These are phyloP conservation scores for Aspergillus aculeatinus DNA, from an alignment of 2,329 filamentous ascomycete species.

Conservation along the genomic window DNA sequence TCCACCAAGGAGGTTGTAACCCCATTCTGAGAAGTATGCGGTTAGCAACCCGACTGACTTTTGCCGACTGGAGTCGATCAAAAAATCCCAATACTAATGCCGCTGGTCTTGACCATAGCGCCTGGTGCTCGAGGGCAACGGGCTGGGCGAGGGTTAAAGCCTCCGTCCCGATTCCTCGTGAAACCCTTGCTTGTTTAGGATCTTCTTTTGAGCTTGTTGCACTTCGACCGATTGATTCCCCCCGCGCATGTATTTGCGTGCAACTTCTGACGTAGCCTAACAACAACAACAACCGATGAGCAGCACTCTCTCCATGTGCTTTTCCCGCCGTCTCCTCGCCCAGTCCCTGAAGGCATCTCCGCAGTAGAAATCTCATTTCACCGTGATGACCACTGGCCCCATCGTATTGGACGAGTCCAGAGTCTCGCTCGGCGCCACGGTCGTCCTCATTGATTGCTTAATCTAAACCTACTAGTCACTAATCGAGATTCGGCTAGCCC, in stretches of 20 bases:
- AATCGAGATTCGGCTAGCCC: neutral
- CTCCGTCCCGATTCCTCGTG: neutral
- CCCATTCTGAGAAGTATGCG: no score
- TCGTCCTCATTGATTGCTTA: conserved; percentile 21
- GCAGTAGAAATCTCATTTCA: neutral
- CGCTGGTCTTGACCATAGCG: neutral
- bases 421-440: conserved; percentile 15
- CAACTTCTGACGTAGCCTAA: neutral
- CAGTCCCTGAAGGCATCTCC: no score
- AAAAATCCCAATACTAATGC: no score
- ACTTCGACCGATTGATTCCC: neutral
- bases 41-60: neutral
- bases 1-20: neutral
- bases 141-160: no score
- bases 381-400: neutral
- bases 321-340: no score
- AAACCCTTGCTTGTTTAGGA: neutral
- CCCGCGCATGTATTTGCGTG: neutral
- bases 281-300: no score
- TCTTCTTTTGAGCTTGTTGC: neutral
- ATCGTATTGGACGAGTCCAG: neutral
- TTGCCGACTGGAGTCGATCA: neutral
- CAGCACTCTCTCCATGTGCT: no score
- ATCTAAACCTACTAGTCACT: conserved; percentile 19
- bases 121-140: no score